These are phyloP conservation scores for Yamadazyma dendronema DNA, from an alignment of 1,139 yeast genomes.

Conservation along the genomic window DNA sequence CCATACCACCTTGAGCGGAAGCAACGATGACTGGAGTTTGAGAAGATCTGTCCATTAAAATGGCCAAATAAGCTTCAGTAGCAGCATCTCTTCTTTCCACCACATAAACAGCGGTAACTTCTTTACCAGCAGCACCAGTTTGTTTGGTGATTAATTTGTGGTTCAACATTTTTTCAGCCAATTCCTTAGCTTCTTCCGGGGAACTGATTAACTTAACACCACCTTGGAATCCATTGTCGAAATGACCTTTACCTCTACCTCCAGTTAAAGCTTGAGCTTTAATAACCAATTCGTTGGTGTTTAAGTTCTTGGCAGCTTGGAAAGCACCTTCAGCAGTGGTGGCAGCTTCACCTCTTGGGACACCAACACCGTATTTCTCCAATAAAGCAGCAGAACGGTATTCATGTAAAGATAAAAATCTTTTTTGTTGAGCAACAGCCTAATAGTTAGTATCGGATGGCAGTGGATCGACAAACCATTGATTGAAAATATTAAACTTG, in stretches of 20 bases:
- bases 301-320: slow-evolving; percentile 64
- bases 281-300: slow-evolving; percentile 81
- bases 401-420: slow-evolving; percentile 90
- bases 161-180: slow-evolving; percentile 86
- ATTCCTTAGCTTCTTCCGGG: slow-evolving; percentile 82
- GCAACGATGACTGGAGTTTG: slow-evolving; percentile 94
- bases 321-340: slow-evolving; percentile 86
- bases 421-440: slow-evolving; percentile 36
- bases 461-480: slow-evolving; percentile 6
- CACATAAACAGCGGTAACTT: slow-evolving; percentile 93
- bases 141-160: slow-evolving; percentile 96
- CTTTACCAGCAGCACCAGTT: slow-evolving; percentile 96
- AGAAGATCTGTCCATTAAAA: slow-evolving; percentile 88
- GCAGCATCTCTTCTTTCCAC: slow-evolving; percentile 93
- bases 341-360: slow-evolving; percentile 91
- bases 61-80: slow-evolving; percentile 94
- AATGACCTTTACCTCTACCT: slow-evolving; percentile 99
- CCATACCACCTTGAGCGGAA: slow-evolving; percentile 99
- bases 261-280: slow-evolving; percentile 99
- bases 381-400: slow-evolving; percentile 91
- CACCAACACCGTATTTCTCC: slow-evolving; percentile 79
- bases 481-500: not conserved
- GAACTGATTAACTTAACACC: slow-evolving; percentile 91
- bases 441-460: slow-evolving; percentile 14
- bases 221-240: slow-evolving; percentile 92